These are phyloP conservation scores for Quercus aquifolioides DNA, from an alignment of 306 rosid genomes.

Conservation along the genomic window DNA sequence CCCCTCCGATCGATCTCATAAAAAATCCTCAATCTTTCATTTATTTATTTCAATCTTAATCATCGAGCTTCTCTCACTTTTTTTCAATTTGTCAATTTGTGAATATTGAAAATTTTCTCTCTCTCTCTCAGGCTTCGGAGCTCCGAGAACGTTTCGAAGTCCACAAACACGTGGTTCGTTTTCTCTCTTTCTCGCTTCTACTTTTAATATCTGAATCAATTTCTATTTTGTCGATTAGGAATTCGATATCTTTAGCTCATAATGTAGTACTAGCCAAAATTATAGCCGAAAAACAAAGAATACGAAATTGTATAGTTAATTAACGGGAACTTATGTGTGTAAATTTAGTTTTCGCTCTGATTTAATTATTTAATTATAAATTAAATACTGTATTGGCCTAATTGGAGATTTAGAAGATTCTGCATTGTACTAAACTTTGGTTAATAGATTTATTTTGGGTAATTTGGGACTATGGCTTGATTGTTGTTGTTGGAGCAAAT, in stretches of 20 bases:
- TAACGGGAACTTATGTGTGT: not conserved
- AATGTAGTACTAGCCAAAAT: not conserved
- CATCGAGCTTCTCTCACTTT: too few relatives aligned
- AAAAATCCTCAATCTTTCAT: too few relatives aligned
- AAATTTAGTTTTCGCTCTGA: not conserved
- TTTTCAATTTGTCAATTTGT: not conserved
- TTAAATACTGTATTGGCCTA: too few relatives aligned
- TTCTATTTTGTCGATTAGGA: not conserved
- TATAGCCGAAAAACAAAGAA: not conserved
- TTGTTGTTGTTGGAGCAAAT: too few relatives aligned
- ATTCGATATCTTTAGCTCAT: not conserved
- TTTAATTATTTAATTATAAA: too few relatives aligned
- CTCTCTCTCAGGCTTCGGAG: constrained; percentile 59
- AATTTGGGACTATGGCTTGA: not conserved
- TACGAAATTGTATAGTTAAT: not conserved
- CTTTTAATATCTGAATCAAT: not conserved
- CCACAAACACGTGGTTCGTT: constrained; percentile 76
- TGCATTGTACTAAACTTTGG: not conserved
- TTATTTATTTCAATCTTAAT: too few relatives aligned
- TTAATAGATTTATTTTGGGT: not conserved
- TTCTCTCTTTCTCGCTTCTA: not conserved
- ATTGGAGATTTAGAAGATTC: not conserved
- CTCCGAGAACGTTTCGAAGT: constrained; percentile 85
- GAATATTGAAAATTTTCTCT: too few relatives aligned
- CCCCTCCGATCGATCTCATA: not conserved